Evolutionary conservation across 148 eudicot genomes (phyloP), one percentile per base, ranked within the genome.

Genomic region (Silene uniflora): DNA sequence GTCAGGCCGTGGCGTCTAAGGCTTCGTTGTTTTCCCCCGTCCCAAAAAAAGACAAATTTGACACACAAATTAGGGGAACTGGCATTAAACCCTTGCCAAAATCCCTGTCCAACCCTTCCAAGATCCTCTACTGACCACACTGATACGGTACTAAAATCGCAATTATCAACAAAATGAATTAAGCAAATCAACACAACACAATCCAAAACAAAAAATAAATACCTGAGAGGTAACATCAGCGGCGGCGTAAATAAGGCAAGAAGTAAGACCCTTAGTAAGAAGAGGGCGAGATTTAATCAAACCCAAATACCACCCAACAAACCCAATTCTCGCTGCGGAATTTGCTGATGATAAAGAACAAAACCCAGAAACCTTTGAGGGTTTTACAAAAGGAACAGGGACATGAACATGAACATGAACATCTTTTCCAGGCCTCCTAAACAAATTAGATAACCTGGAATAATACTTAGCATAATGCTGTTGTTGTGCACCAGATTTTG

Each of bases 141-240:
- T 6, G 44, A 39, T 39, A 39, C 44, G 44, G 9, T 39, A 39
- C 44, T 6, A 39, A 39, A 39, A 39, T 7, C 44, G 44, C 44
- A 39, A 39, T 39, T 7, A 39, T 39, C 44, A 39, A 39, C 10
- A 39, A 8, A 39, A 39, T 39, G 44, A 39, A 39, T 39, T 39
- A 8, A 39, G 10, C 44, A 39, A 39, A 39, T 39, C 44, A 39
- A 39, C 44, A 39, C 44, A 39, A 39, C 7, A 39, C 44, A 39
- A 39, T 6, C 44, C 44, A 7, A 12, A 56, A 19, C 25, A 23
- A 56, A 44, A 66, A 18, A 47, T 17, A 14, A n/a, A 18, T 73
- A 86, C 99, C 97, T 95, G 99, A 72, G 99, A 90, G 4, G 99
- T 86, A 13, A 95, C 78, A 49, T 95, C 99, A 25, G 99, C 93